Conservation (phyloP, 306 rosid genomes). For the Potentilla sterilis region DNA sequence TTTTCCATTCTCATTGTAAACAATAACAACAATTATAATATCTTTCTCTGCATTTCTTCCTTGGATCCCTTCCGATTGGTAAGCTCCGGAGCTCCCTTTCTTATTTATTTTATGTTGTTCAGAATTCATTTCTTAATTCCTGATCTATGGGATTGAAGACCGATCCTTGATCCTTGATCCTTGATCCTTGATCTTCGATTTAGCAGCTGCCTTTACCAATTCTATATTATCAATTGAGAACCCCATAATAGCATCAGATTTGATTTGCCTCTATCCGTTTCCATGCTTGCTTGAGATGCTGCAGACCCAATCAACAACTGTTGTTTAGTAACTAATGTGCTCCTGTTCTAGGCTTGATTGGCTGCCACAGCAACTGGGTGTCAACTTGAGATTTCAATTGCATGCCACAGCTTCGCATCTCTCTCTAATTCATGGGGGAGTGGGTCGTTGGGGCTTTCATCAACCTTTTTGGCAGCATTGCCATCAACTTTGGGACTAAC, state of each 20-base stretch:
- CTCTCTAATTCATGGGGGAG: conserved; percentile 78
- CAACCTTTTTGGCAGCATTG: conserved; percentile 94
- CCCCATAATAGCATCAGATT: too few species aligned
- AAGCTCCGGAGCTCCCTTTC: neutral
- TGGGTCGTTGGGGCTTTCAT: conserved; percentile 98
- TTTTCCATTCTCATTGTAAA: neutral
- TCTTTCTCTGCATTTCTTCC: neutral
- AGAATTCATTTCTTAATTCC: neutral
- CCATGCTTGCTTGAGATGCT: neutral
- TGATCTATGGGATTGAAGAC: conserved; percentile 5
- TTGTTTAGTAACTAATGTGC: neutral
- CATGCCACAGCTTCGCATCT: conserved; percentile 41
- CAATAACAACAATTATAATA: neutral
- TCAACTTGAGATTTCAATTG: conserved; percentile 35
- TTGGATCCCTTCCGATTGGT: neutral
- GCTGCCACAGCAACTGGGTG: conserved; percentile 15
- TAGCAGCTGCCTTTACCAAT: neutral
- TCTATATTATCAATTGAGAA: neutral
- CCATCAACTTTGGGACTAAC: conserved; percentile 94
- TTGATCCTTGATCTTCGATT: neutral
- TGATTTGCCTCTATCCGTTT: neutral
- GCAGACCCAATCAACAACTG: neutral
- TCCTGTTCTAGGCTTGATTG: neutral
- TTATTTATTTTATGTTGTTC: neutral
- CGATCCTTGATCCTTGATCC: neutral